These are phyloP conservation scores for Tulasnella calospora DNA, from an alignment of 768 basidiomycete genomes.

Conservation along the genomic window DNA sequence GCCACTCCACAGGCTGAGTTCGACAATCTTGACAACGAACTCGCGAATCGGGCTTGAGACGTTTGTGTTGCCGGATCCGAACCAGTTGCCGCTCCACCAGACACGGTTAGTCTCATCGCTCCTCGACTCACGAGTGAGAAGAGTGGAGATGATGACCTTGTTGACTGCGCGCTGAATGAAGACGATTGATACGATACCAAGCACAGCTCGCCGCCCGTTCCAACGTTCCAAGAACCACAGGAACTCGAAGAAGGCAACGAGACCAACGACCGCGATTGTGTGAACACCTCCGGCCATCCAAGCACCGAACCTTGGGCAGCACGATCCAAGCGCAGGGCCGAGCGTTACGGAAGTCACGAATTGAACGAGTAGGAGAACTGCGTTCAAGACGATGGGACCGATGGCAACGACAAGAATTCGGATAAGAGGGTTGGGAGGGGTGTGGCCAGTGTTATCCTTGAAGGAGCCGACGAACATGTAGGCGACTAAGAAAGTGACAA, in stretches of 20 bases:
- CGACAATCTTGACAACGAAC: conserved; percentile 95
- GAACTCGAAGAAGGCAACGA: conserved; percentile 94
- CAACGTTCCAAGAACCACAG: conserved; percentile 95
- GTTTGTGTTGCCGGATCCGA: conserved; percentile 80
- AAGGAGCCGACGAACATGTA: conserved; percentile 93
- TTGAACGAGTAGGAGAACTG: conserved; percentile 70
- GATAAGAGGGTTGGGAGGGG: conserved; percentile 77
- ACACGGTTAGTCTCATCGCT: conserved; percentile 97
- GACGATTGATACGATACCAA: conserved; percentile 87
- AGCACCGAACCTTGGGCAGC: conserved; percentile 85
- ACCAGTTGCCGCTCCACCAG: conserved; percentile 99
- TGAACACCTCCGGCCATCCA: conserved; percentile 89
- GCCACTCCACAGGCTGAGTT: conserved; percentile 89
- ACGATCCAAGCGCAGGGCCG: conserved; percentile 79
- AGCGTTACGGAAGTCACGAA: conserved; percentile 90
- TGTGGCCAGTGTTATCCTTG: conserved; percentile 57
- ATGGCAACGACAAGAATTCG: conserved; percentile 89
- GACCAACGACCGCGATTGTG: conserved; percentile 64
- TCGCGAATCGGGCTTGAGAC: conserved; percentile 98
- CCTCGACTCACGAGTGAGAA: conserved; percentile 96
- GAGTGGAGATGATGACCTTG: conserved; percentile 90
- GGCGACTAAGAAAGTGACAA: conserved; percentile 36
- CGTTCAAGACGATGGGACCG: conserved; percentile 94
- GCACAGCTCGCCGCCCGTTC: conserved; percentile 84
- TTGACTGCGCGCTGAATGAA: conserved; percentile 89